These are phyloP conservation scores for Lichenothelia convexa DNA, from an alignment of 495 filamentous ascomycete species.

Conservation along the genomic window DNA sequence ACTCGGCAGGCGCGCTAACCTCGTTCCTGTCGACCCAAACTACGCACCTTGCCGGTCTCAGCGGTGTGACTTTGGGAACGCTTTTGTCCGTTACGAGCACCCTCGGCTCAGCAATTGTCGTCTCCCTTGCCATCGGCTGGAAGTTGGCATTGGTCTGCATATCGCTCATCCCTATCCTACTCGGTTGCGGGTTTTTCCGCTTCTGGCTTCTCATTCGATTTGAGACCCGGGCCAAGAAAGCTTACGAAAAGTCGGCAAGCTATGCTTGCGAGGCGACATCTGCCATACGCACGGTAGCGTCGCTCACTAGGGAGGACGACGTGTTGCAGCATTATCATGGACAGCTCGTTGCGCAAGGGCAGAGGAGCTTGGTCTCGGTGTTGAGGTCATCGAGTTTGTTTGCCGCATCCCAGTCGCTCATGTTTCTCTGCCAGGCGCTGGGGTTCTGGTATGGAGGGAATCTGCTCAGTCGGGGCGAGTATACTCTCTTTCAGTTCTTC, in stretches of 20 bases:
- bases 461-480: constrained; percentile 50
- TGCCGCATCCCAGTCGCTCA: constrained; percentile 57
- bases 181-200: constrained; percentile 69
- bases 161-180: constrained; percentile 55
- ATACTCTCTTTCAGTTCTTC: constrained; percentile 68
- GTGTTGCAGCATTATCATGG: constrained; percentile 55
- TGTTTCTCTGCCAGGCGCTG: constrained; percentile 71
- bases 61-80: constrained; percentile 63
- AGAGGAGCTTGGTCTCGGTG: constrained; percentile 43
- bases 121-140: constrained; percentile 64
- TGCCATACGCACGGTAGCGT: constrained; percentile 86
- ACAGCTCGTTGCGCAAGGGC: constrained; percentile 41
- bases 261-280: constrained; percentile 84
- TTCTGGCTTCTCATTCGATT: constrained; percentile 68
- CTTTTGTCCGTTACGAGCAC: constrained; percentile 60
- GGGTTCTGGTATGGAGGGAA: constrained; percentile 88
- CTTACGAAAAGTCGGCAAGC: constrained; percentile 55
- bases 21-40: constrained; percentile 75
- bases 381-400: constrained; percentile 54
- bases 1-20: constrained; percentile 66
- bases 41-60: constrained; percentile 66
- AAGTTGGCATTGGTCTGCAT: constrained; percentile 77
- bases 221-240: constrained; percentile 47
- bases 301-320: constrained; percentile 64
- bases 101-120: constrained; percentile 43